Evolutionary conservation across 352 stramenopile genomes (phyloP), one percentile per base, ranked within the genome.

Genomic region (Pythium brachiatum): DNA sequence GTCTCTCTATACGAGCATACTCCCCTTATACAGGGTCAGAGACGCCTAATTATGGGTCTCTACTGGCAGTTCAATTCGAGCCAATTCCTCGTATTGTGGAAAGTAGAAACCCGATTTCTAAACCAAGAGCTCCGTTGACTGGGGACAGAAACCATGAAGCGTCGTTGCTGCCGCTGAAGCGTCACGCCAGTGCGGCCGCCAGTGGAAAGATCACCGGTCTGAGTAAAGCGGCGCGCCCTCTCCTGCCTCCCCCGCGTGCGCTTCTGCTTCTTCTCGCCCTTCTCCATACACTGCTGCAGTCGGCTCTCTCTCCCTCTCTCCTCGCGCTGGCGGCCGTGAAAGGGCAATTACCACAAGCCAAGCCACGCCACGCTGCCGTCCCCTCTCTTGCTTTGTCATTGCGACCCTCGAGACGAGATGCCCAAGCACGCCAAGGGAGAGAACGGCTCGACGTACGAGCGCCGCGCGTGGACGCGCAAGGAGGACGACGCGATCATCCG

Each of bases 401-500:
- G 50, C 50, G 55, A 23, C 26, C 56, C 44, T 52, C 44, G 44
- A 52, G 44, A 52, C 44, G 18, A 20, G 7, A 91, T 88, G 82
- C 73, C 74, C 21, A 93, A 90, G 64, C 64, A 83, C 16, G 50
- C 54, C 60, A 79, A 73, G 67, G 47, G 62, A 27, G 65, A 63
- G 20, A 83, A 75, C 25, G 80, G 81, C 11, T 90, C 82, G 7
- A 89, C 82, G 25, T 94, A 94, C 75, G 85, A 94, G 60, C 83
- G 85, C 26, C 80, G 85, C 29, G 85, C 85, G 20, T 94, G 85
- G 85, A 94, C 85, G 41, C 81, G 85, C 48, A 91, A 94, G 55
- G 85, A 94, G 62, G 85, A 94, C 64, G 85, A 94, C 50, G 79
- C 81, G 7, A 94, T 94, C 64, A 89, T 92, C 51, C 81, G 83